Evolutionary conservation across 148 eudicot species (phyloP).

Genomic region (Hydrangea macrophylla): DNA sequence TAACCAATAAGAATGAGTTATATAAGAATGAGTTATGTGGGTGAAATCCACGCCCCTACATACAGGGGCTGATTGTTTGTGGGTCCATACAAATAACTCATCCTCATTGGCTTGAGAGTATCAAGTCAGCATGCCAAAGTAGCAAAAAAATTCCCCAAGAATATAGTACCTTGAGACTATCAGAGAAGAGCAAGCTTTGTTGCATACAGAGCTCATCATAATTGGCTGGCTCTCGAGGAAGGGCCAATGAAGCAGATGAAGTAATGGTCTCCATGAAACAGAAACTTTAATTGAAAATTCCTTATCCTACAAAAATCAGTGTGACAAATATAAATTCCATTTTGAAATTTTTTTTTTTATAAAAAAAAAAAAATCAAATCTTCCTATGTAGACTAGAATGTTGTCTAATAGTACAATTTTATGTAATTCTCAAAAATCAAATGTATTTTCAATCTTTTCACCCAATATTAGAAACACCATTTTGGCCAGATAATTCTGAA

Average conservation of each 20-base stretch:
- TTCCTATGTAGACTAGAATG: neutral
- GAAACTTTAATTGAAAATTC: conserved; percentile 15
- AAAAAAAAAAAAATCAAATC: conserved; percentile 1
- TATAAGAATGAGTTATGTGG: neutral
- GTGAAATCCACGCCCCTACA: neutral
- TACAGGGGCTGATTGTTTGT: neutral
- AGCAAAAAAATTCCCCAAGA: neutral
- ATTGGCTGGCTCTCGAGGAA: conserved; percentile 51
- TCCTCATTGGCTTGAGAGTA: too few relatives aligned
- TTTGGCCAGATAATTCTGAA: neutral
- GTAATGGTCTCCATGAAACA: conserved; percentile 57
- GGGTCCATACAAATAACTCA: too few relatives aligned
- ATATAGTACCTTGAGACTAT: conserved; percentile 83
- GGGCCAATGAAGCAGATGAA: conserved; percentile 37
- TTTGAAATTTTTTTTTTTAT: conserved; percentile 8
- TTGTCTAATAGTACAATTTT: too few relatives aligned
- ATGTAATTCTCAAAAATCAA: too few relatives aligned
- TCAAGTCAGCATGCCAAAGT: neutral
- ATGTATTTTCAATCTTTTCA: neutral
- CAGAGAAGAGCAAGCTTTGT: conserved; percentile 80
- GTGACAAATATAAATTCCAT: conserved; percentile 13
- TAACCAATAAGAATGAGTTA: neutral
- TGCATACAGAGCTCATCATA: conserved; percentile 85
- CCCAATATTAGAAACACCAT: neutral
- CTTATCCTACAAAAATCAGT: conserved; percentile 33